A percentile compares a stretch with the other conserved stretches of the same genome.
Evolutionary conservation across 169 alveolate species (phyloP).

Genomic region (Condylostoma magnum): DNA sequence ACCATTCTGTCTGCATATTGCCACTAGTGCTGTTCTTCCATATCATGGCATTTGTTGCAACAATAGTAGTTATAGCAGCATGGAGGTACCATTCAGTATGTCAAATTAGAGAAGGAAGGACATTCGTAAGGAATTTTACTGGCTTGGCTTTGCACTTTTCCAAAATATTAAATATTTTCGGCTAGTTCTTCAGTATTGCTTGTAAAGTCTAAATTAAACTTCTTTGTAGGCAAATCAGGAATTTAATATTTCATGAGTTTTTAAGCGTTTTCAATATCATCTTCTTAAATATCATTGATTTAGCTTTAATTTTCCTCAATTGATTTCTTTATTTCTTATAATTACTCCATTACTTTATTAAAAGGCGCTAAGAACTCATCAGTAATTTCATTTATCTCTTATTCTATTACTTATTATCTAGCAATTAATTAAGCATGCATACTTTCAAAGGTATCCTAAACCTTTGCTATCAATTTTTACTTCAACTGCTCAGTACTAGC

Average conservation of each 20-base stretch:
- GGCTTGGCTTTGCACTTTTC: background rate
- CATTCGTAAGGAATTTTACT: background rate
- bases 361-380: background rate
- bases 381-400: background rate
- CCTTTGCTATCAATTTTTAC: background rate
- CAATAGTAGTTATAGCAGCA: slow-evolving; percentile 25
- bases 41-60: slow-evolving; percentile 22
- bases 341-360: background rate
- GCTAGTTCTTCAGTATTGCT: background rate
- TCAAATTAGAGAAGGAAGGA: background rate
- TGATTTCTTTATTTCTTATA: background rate
- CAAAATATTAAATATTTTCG: background rate
- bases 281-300: background rate
- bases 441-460: background rate
- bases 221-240: background rate
- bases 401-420: background rate
- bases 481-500: background rate
- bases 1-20: slow-evolving; percentile 14
- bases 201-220: background rate
- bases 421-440: background rate
- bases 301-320: background rate
- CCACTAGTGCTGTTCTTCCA: slow-evolving; percentile 2
- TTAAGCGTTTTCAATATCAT: too few relatives aligned
- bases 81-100: slow-evolving; percentile 13
- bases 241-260: background rate